Evolutionary conservation across 2,329 filamentous ascomycete genomes (phyloP), one percentile per base, ranked within the genome.

Genomic region (Claviceps maximensis): DNA sequence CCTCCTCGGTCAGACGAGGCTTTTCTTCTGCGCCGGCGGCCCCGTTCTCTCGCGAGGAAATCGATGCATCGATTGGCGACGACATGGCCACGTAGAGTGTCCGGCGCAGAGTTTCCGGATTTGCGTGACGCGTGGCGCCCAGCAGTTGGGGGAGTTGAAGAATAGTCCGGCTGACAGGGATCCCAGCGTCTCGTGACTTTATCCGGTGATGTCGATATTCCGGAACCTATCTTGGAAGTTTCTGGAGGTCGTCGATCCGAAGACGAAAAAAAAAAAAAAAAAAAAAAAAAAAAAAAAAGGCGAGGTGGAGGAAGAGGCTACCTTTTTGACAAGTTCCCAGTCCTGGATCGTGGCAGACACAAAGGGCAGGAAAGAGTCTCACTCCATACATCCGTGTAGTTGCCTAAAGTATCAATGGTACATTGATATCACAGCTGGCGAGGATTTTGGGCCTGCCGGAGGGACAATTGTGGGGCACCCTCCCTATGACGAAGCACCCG

Each of bases 1-100:
- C 74, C 49, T 74, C 72, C 54, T 77, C 74, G 6, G 75, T 77
- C 33, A 78, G 65, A 38, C 74, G 73, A 42, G 72, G 72, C 65
- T 74, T 77, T 49, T 76, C 74, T 27, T 77, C 73, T 19, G 59
- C 60, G 31, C 57, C 60, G 17, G 58, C 53, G 9, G 53, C 55
- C 51, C 51, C 58, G 42, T 54, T 57, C 38, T 57, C 57, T 23
- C 52, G 50, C 3, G 58, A 55, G n/a, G 57, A 56, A 41, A 52
- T 48, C 10, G 54, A 53, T 17, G 52, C 53, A 47, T 60, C 53
- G 27, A 55, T 56, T 8, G 58, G 56, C 21, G 59, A 59, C 41
- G 60, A 58, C 54, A 55, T 55, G 50, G 47, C 46, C 15, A 9
- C 4, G 10, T 29, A 17, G 23, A 29, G 42, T 29, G 13, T 44